Percentiles rank a stretch among this genome's conserved stretches.
Evolutionary conservation across 176 grass and related monocot genomes (phyloP).

Genomic region (Musa itinerans): DNA sequence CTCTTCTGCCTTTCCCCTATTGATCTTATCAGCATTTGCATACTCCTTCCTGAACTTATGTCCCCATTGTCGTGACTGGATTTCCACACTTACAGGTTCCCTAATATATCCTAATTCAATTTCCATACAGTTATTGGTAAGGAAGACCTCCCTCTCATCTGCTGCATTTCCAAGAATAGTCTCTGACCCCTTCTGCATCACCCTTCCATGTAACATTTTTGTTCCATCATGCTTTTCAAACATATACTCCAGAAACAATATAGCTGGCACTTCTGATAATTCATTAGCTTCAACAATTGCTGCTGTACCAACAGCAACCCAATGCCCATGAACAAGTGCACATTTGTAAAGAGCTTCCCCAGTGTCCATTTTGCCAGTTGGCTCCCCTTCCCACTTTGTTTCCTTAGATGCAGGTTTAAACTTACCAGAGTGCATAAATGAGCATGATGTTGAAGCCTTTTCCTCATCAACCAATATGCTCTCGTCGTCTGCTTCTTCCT

Average conservation of each 20-base stretch:
- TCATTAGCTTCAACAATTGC: constrained; percentile 60
- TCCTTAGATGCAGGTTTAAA: constrained; percentile 27
- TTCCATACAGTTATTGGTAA: constrained; percentile 83
- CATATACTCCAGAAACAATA: constrained; percentile 88
- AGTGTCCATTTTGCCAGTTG: constrained; percentile 29
- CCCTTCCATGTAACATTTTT: constrained; percentile 83
- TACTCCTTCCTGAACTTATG: constrained; percentile 85
- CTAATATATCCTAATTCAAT: constrained; percentile 76
- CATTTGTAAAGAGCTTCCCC: constrained; percentile 44
- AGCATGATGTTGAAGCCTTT: constrained; percentile 8
- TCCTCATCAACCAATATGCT: constrained; percentile 20
- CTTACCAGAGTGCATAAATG: constrained; percentile 23
- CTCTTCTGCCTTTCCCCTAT: constrained; percentile 59
- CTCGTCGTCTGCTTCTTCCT: constrained; percentile 57
- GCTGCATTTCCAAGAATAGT: constrained; percentile 94
- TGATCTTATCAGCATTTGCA: constrained; percentile 51
- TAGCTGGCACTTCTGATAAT: constrained; percentile 29
- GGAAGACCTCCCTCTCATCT: constrained; percentile 86
- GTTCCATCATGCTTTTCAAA: constrained; percentile 57
- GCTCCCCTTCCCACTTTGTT: constrained; percentile 34
- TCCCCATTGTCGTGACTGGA: constrained; percentile 70
- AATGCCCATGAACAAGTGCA: constrained; percentile 49
- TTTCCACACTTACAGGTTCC: constrained; percentile 53
- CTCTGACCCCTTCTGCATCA: constrained; percentile 53
- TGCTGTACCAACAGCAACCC: constrained; percentile 36